Evolutionary conservation across 1,139 yeast genomes (phyloP), one percentile per base, ranked within the genome.

Genomic region (Geotrichum macrosporum): DNA sequence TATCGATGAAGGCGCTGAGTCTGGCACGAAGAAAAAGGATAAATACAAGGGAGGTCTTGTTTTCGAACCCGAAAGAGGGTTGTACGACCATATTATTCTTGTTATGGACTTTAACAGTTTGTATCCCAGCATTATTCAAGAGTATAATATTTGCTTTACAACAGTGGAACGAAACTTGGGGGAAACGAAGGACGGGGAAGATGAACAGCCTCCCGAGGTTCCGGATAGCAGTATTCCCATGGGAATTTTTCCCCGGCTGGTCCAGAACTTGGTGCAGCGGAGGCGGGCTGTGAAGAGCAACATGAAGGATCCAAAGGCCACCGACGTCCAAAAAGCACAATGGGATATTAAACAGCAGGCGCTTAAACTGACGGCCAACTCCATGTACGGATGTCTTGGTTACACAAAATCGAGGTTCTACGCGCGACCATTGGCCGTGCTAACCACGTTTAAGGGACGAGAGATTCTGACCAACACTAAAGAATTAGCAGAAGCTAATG

Each of bases 311-410:
- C 82, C 89, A 19, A 75, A 75, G 44, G 78, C 82, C 29, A 73
- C 80, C 0, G 71, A 79, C 0, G 80, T 82, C 0, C 95, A 89
- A 62, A 54, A 50, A 30, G 62, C 68, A 1, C 73, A 68, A 48
- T 88, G 84, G 72, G 98, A 94, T 66, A 88, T 88, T 61, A 87
- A 89, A 61, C 98, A 94, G 66, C 95, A 85, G 62, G 98, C 98
- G 0, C 76, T 94, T 62, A 94, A 94, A 65, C 75, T 94, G 61
- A 94, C 98, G 1, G 99, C 99, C 16, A 94, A 94, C 67, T 92
- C 98, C 26, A 92, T 94, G 97, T 94, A 94, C 68, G 99, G 99
- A 63, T 94, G 98, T 76, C 76, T 94, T 58, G 99, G 98, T 55
- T 89, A 82, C 65, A 84, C 84, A 9, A 78, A 84, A 59, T 88